These are phyloP conservation scores for Peniophora sp. DNA, from an alignment of 1,284 basidiomycete genomes.

Conservation along the genomic window DNA sequence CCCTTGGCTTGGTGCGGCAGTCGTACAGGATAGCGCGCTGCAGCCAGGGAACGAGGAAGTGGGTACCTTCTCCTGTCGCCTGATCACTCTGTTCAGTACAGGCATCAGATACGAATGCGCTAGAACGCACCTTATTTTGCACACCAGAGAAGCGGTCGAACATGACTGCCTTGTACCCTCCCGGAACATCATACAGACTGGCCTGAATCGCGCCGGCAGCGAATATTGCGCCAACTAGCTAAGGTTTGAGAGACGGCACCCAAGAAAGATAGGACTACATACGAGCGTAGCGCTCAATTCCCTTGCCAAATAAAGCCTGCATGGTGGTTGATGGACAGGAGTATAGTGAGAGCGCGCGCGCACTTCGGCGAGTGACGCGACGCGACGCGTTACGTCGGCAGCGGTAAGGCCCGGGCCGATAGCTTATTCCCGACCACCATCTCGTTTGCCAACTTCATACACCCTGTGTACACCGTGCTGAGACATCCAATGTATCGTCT, in stretches of 20 bases:
- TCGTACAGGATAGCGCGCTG: conserved; percentile 96
- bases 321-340: no score
- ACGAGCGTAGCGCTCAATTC: no score
- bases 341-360: no score
- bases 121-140: conserved; percentile 54
- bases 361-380: no score
- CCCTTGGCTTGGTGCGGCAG: conserved; percentile 94
- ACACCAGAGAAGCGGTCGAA: conserved; percentile 98
- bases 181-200: conserved; percentile 89
- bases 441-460: no score
- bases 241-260: neutral
- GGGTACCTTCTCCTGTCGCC: conserved; percentile 93
- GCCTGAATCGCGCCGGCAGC: conserved; percentile 69
- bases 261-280: no score
- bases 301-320: no score
- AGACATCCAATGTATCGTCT: no score
- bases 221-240: conserved; percentile 49
- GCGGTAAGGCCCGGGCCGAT: no score
- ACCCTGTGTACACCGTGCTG: no score
- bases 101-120: neutral
- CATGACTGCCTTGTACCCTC: conserved; percentile 94
- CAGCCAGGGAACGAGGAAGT: conserved; percentile 93
- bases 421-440: no score
- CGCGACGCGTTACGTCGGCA: no score
- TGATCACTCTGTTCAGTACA: conserved; percentile 21